These are phyloP conservation scores for Harringtonia lauricola DNA, from an alignment of 2,329 filamentous ascomycete species.

Conservation along the genomic window DNA sequence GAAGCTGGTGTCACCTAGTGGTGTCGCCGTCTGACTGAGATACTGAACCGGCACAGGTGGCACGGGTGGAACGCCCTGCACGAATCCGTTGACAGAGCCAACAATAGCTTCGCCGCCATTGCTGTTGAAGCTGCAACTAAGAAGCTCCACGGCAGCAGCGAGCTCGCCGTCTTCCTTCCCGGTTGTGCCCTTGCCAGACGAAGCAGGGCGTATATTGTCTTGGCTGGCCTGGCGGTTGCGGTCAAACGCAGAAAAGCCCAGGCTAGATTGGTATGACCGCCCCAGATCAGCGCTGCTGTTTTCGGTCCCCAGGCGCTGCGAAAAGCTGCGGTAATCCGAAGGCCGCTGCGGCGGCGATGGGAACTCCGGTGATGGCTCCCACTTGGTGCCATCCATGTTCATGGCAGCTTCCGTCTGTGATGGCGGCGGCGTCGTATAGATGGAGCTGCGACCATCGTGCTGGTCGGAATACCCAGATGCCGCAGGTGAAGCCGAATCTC, in stretches of 20 bases:
- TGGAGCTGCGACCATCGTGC: slow-evolving; percentile 69
- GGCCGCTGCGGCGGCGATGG: slow-evolving; percentile 14
- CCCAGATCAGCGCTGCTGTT: slow-evolving; percentile 37
- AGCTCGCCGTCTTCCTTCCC: slow-evolving; percentile 80
- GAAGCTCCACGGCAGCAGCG: slow-evolving; percentile 78
- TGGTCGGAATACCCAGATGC: slow-evolving; percentile 73
- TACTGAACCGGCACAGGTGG: slow-evolving; percentile 78
- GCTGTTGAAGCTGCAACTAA: slow-evolving; percentile 86
- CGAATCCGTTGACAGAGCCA: slow-evolving; percentile 30
- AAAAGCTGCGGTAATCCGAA: slow-evolving; percentile 49
- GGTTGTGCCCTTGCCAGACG: slow-evolving; percentile 63
- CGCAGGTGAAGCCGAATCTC: slow-evolving; percentile 70
- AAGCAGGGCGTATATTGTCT: slow-evolving; percentile 59
- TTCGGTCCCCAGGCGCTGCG: slow-evolving; percentile 11
- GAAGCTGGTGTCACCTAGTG: slow-evolving; percentile 48
- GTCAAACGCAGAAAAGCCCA: slow-evolving; percentile 22
- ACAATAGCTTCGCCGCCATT: slow-evolving; percentile 46
- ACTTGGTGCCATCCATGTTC: slow-evolving; percentile 32
- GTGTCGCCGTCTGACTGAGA: slow-evolving; percentile 40
- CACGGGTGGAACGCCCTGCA: slow-evolving; percentile 71
- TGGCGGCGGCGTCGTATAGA: slow-evolving; percentile 81
- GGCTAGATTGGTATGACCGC: slow-evolving; percentile 69
- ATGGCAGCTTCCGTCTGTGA: slow-evolving; percentile 48
- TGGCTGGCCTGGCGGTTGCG: slow-evolving; percentile 58
- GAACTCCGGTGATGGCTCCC: slow-evolving; percentile 29